Percentiles rank a stretch among this genome's conserved stretches.
Evolutionary conservation across 208 protist species (phyloP).

Genomic region (Crithidia bombi): DNA sequence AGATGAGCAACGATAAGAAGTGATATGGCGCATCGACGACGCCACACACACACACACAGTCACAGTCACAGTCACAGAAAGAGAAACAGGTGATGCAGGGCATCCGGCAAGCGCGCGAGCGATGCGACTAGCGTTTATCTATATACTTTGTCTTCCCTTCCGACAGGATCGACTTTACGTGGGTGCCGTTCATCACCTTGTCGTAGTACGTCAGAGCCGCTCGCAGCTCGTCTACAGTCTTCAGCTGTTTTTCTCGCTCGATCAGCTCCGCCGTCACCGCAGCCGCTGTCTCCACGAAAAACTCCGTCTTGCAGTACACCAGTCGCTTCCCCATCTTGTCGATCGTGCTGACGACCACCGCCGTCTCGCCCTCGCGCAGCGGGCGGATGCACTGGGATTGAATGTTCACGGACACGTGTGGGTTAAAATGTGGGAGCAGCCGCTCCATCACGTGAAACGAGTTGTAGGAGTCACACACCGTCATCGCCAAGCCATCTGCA

Average conservation of each 20-base stretch:
- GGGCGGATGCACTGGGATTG: conserved; percentile 42
- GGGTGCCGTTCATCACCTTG: conserved; percentile 44
- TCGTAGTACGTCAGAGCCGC: conserved; percentile 45
- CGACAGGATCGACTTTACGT: conserved; percentile 71
- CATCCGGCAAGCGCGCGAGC: too few relatives aligned
- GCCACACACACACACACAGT: not conserved
- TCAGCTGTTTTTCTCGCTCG: conserved; percentile 28
- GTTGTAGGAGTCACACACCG: conserved; percentile 66
- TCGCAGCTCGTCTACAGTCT: conserved; percentile 43
- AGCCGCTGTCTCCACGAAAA: conserved; percentile 29
- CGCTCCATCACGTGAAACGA: conserved; percentile 76
- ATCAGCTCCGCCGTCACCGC: conserved; percentile 17
- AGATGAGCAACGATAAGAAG: not conserved
- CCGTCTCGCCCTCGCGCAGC: conserved; percentile 47
- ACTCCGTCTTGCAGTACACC: conserved; percentile 65
- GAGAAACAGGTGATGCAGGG: too few relatives aligned
- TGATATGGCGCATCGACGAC: not conserved
- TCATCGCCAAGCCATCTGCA: conserved; percentile 46
- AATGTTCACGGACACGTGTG: conserved; percentile 77
- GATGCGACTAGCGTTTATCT: not conserved
- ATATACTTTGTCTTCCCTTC: conserved; percentile 23
- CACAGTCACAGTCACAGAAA: not conserved
- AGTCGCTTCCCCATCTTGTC: conserved; percentile 80
- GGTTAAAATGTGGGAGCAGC: conserved; percentile 42
- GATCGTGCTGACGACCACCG: conserved; percentile 63